Percentiles rank a stretch among this genome's conserved stretches.
Conservation (phyloP, 805 yeast species). For the Pichia eremophila region DNA sequence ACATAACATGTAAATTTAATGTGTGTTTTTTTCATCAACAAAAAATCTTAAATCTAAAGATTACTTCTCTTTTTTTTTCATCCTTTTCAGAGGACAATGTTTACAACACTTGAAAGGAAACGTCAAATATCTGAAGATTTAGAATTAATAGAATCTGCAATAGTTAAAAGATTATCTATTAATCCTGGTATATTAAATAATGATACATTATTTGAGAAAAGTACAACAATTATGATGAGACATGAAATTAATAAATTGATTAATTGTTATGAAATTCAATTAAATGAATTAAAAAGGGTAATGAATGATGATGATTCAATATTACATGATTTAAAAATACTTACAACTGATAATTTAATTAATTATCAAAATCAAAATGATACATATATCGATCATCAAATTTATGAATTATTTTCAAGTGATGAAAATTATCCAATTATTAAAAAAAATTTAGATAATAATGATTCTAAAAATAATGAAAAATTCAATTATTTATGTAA, state of each 20-base stretch:
- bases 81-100: not conserved
- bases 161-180: constrained; percentile 48
- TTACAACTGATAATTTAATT: not conserved
- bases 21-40: too few relatives aligned
- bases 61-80: not conserved
- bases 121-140: constrained; percentile 47
- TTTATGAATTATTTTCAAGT: constrained; percentile 25
- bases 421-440: constrained; percentile 9
- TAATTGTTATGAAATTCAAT: constrained; percentile 32
- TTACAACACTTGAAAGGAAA: constrained; percentile 27
- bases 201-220: constrained; percentile 32
- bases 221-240: constrained; percentile 50
- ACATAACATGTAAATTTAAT: not conserved
- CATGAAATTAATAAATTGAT: constrained; percentile 55
- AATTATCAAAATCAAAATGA: not conserved
- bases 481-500: not conserved
- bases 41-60: not conserved
- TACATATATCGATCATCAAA: constrained; percentile 8
- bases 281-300: constrained; percentile 17
- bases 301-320: constrained; percentile 1
- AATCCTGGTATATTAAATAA: constrained; percentile 42
- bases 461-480: constrained; percentile 10
- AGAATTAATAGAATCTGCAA: constrained; percentile 61
- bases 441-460: not conserved
- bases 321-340: not conserved